A percentile compares a stretch with the other conserved stretches of the same genome.
phyloP scores from a whole-genome alignment of 2,329 filamentous ascomycete species.

The Neoarthrinium moseri region DNA sequence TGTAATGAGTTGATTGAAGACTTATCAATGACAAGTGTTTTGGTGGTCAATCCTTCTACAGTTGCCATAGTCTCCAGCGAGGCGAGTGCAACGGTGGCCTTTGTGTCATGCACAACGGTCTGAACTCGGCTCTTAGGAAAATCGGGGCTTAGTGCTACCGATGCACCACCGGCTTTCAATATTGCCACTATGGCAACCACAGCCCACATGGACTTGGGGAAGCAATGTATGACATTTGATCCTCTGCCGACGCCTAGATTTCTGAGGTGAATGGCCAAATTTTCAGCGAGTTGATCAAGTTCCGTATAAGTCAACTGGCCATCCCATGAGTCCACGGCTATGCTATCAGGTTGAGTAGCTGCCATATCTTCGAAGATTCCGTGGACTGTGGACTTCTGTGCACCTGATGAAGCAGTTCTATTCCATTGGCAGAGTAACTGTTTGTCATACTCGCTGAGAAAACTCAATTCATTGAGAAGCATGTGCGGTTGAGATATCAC shows the following conservation, averaged over 20 bases:
- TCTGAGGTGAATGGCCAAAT: slow-evolving; percentile 20
- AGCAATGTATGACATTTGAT: slow-evolving; percentile 29
- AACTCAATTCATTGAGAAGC: neutral
- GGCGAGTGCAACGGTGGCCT: slow-evolving; percentile 4
- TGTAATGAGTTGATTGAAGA: neutral
- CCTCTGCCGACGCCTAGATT: slow-evolving; percentile 25
- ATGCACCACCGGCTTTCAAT: slow-evolving; percentile 32
- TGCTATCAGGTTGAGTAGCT: neutral
- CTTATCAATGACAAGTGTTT: neutral
- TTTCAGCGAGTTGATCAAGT: slow-evolving; percentile 21
- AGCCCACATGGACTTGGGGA: slow-evolving; percentile 32
- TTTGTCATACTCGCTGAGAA: neutral
- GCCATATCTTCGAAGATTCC: slow-evolving; percentile 1
- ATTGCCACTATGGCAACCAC: slow-evolving; percentile 31
- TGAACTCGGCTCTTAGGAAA: slow-evolving; percentile 32
- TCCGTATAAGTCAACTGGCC: slow-evolving; percentile 27
- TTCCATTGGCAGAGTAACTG: neutral
- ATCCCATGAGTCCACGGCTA: slow-evolving; percentile 27
- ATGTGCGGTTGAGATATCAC: neutral
- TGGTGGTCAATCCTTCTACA: neutral
- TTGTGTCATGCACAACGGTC: slow-evolving; percentile 26
- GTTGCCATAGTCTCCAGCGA: neutral
- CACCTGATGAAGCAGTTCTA: neutral
- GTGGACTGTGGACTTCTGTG: neutral
- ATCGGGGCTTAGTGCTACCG: slow-evolving; percentile 33